Evolutionary conservation across 2,329 filamentous ascomycete genomes (phyloP).

Genomic region (Immersiporthe knoxdaviesiana): DNA sequence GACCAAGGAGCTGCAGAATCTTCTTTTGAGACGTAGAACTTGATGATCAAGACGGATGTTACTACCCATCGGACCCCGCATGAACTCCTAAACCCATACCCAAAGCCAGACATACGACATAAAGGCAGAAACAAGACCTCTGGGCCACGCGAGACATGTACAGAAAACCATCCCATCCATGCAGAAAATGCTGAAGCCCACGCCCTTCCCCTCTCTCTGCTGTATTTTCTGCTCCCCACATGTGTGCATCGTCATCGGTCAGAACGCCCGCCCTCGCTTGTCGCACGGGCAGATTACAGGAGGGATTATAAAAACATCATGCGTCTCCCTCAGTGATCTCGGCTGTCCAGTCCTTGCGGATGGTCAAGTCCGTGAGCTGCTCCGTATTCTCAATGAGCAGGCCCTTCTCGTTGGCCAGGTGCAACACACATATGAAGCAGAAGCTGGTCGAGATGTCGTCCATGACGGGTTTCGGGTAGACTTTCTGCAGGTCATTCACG

Average conservation of each 20-base stretch:
- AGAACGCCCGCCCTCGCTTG: no score
- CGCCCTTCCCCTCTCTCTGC: not conserved
- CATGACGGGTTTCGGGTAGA: slow-evolving; percentile 86
- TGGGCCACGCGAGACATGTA: not conserved
- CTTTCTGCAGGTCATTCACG: slow-evolving; percentile 83
- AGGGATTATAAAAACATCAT: not conserved
- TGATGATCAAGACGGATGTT: not conserved
- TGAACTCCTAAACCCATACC: not conserved
- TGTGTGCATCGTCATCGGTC: no score
- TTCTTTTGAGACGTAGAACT: not conserved
- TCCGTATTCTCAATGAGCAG: slow-evolving; percentile 71
- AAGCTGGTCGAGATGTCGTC: slow-evolving; percentile 91
- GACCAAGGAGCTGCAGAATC: not conserved
- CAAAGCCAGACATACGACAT: slow-evolving; percentile 1
- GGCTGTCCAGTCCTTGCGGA: slow-evolving; percentile 65
- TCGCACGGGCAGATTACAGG: not conserved
- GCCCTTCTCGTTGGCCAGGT: slow-evolving; percentile 92
- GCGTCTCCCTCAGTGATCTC: slow-evolving; percentile 51
- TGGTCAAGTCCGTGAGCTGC: slow-evolving; percentile 62
- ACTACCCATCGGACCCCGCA: slow-evolving; percentile 1
- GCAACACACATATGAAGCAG: slow-evolving; percentile 92
- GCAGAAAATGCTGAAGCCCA: not conserved
- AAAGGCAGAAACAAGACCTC: not conserved
- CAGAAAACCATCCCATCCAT: not conserved
- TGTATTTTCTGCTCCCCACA: no score